Evolutionary conservation across 306 rosid genomes (phyloP).

Genomic region (Quercus ilex): DNA sequence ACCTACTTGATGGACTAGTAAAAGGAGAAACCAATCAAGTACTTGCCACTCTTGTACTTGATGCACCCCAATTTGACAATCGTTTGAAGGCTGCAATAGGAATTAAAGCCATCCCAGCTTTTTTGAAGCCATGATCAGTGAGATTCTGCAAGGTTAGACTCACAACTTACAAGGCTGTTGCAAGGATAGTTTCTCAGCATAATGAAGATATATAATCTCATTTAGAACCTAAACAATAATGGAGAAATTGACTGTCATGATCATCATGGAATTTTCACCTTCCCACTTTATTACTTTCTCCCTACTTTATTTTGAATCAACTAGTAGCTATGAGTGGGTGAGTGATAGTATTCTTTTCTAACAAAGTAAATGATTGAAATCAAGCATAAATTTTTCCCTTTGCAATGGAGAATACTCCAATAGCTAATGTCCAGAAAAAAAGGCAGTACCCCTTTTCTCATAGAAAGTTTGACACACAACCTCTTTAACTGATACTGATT

Average conservation of each 20-base stretch:
- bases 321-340: conserved; percentile 5
- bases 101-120: no score
- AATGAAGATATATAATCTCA: not conserved
- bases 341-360: not conserved
- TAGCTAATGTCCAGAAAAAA: not conserved
- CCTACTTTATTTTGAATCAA: not conserved
- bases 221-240: conserved; percentile 6
- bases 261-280: conserved; percentile 22
- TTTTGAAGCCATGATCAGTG: no score
- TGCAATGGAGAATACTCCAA: not conserved
- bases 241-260: conserved; percentile 23
- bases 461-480: not conserved
- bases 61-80: no score
- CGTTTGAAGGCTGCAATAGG: no score
- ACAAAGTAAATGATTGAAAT: not conserved
- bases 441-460: not conserved
- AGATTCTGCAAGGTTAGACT: not conserved
- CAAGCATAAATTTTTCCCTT: not conserved
- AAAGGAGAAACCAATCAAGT: no score
- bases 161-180: not conserved
- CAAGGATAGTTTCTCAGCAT: not conserved
- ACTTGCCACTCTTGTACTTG: no score
- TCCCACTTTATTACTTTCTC: not conserved
- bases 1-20: no score
- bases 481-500: not conserved